Percentiles rank a stretch among this genome's conserved stretches.
Conservation (phyloP, 192 early-diverging fungal genomes). For the Dimargaris cristalligena region DNA sequence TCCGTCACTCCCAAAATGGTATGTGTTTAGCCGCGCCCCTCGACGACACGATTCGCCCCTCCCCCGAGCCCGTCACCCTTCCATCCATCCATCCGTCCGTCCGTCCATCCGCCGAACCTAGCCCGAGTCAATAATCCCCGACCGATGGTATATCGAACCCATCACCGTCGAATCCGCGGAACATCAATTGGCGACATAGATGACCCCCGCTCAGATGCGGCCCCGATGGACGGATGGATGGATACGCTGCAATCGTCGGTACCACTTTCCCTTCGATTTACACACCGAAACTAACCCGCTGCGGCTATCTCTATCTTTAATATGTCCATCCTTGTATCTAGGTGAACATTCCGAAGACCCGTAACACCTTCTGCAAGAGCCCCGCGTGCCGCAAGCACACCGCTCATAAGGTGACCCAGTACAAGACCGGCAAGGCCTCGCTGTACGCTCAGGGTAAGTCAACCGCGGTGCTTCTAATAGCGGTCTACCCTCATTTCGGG, state of each 20-base stretch:
- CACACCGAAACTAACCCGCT: not conserved
- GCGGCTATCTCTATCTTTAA: not conserved
- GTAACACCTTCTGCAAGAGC: slow-evolving; percentile 99
- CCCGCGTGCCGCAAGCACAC: slow-evolving; percentile 96
- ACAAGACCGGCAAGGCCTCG: slow-evolving; percentile 99
- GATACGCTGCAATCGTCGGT: not conserved
- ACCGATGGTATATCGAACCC: not conserved
- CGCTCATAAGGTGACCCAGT: slow-evolving; percentile 99
- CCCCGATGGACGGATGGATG: not conserved
- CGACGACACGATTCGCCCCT: no score
- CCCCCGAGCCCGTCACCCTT: not conserved
- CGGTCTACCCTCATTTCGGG: no score
- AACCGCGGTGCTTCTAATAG: no score
- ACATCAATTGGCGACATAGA: not conserved
- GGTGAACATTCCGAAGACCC: slow-evolving; percentile 99
- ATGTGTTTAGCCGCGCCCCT: not conserved
- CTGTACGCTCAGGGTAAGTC: slow-evolving; percentile 92
- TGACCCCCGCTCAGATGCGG: not conserved
- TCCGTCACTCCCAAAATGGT: not conserved
- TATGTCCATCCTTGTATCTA: not conserved
- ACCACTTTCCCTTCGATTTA: not conserved
- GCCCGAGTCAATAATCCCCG: not conserved
- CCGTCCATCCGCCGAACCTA: not conserved
- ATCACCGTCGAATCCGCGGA: not conserved
- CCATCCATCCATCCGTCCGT: slow-evolving; percentile 8